Evolutionary conservation across 2,329 filamentous ascomycete genomes (phyloP).

Genomic region (Aspergillus versicolor): DNA sequence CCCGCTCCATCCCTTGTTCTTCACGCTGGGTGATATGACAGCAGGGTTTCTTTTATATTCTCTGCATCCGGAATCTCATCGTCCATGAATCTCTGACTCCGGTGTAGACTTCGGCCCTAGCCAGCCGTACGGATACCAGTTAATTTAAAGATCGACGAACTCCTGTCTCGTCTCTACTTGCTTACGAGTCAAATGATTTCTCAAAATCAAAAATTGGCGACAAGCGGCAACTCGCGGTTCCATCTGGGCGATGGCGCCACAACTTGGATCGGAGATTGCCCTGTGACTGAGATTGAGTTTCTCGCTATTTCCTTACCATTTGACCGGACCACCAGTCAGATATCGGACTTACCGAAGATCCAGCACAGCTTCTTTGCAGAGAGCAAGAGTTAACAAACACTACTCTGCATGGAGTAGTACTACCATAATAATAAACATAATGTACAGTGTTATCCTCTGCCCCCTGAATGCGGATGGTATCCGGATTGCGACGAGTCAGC

Average conservation of each 20-base stretch:
- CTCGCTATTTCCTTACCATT: background rate
- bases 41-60: background rate
- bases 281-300: background rate
- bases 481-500: background rate
- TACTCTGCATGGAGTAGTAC: background rate
- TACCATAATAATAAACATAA: background rate
- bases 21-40: background rate
- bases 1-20: background rate
- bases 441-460: background rate
- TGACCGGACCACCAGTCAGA: background rate
- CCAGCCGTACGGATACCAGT: background rate
- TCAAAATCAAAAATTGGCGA: background rate
- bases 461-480: background rate
- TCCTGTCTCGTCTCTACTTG: background rate
- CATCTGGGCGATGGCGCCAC: background rate
- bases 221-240: background rate
- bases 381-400: background rate
- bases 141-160: slow-evolving; percentile 9
- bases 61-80: background rate
- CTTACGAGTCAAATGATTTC: background rate
- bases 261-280: background rate
- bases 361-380: background rate
- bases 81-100: background rate
- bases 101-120: background rate
- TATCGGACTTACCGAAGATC: background rate